Conservation (phyloP, 2,329 filamentous ascomycete genomes). For the Nannizziopsis barbatae region DNA sequence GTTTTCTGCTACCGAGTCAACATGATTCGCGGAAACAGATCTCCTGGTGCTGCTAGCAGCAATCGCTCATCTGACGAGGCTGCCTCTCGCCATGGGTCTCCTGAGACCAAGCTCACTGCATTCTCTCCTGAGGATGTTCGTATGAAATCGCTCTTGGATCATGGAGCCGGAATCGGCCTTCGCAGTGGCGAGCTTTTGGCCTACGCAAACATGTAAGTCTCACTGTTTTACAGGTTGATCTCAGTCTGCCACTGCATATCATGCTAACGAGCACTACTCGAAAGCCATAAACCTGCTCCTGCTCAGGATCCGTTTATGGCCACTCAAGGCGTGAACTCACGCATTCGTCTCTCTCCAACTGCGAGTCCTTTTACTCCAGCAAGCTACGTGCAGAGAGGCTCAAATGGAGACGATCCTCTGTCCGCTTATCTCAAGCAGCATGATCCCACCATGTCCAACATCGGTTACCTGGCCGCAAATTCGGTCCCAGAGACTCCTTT, state of each 20-base stretch:
- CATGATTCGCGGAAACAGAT: conserved; percentile 18
- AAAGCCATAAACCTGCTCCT: conserved; percentile 10
- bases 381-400: conserved; percentile 14
- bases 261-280: background rate
- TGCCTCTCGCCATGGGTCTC: conserved; percentile 52
- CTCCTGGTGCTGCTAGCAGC: conserved; percentile 26
- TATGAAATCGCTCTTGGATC: conserved; percentile 26
- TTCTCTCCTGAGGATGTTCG: conserved; percentile 52
- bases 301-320: conserved; percentile 25
- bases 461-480: conserved; percentile 18
- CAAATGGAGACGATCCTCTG: conserved; percentile 11
- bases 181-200: conserved; percentile 1
- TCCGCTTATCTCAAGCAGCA: conserved; percentile 8
- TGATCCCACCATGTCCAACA: conserved; percentile 7
- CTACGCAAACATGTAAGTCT: conserved; percentile 6
- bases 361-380: conserved; percentile 52
- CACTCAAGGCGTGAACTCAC: conserved; percentile 15
- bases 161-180: conserved; percentile 14
- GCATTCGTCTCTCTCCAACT: conserved; percentile 48
- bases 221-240: background rate
- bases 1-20: conserved; percentile 17
- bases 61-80: conserved; percentile 37
- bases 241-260: no score
- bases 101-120: conserved; percentile 51
- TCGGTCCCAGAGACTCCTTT: conserved; percentile 16